Evolutionary conservation across 768 basidiomycete genomes (phyloP).

Genomic region (Suillus placidus): DNA sequence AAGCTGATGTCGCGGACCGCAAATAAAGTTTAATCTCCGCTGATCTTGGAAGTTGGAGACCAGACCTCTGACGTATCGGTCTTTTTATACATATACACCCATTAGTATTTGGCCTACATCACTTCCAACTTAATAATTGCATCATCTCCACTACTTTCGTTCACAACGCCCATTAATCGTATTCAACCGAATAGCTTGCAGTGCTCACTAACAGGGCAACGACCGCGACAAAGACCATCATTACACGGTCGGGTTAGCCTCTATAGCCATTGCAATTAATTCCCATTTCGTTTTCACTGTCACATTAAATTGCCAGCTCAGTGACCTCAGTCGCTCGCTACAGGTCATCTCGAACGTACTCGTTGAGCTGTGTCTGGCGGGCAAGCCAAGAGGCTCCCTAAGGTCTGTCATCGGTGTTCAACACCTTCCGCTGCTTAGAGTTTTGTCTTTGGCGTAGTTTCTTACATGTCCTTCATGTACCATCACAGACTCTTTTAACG

Average conservation of each 20-base stretch:
- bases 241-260: too few species aligned
- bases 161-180: neutral
- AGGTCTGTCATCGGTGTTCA: constrained; percentile 3
- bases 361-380: neutral
- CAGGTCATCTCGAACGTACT: neutral
- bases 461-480: constrained; percentile 1
- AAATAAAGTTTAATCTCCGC: constrained; percentile 17
- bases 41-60: constrained; percentile 17
- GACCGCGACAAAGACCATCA: too few species aligned
- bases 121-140: constrained; percentile 1
- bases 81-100: neutral
- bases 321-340: neutral
- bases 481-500: constrained; percentile 1
- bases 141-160: neutral
- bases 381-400: neutral
- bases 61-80: constrained; percentile 3
- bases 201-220: neutral
- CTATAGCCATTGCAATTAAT: neutral
- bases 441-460: neutral
- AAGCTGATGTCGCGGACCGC: neutral
- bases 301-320: neutral
- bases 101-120: constrained; percentile 3
- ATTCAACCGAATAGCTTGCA: neutral
- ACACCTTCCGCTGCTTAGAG: neutral
- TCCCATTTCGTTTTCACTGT: neutral